These are phyloP conservation scores for Ceratobasidium sp. DNA, from an alignment of 1,284 basidiomycete genomes.

Conservation along the genomic window DNA sequence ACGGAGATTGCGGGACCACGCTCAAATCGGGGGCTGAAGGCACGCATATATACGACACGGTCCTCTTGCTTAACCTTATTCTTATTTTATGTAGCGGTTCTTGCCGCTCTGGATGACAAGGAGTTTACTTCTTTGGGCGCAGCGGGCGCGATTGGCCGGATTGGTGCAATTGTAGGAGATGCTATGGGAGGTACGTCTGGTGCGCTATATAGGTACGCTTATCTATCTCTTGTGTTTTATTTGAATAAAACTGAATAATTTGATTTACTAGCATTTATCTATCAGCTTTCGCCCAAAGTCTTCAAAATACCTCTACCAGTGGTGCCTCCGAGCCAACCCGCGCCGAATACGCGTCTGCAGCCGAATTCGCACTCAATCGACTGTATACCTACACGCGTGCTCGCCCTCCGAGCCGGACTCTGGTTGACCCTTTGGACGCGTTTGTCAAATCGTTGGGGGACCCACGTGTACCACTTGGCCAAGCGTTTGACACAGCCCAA, in stretches of 20 bases:
- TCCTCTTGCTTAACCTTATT: background rate
- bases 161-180: constrained; percentile 82
- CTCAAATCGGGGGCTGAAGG: constrained; percentile 76
- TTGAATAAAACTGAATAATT: background rate
- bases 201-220: constrained; percentile 84
- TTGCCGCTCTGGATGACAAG: constrained; percentile 54
- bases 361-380: constrained; percentile 70
- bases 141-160: constrained; percentile 47
- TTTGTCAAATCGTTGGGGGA: constrained; percentile 67
- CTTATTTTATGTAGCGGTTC: constrained; percentile 48
- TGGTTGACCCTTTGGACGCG: constrained; percentile 90
- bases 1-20: constrained; percentile 79
- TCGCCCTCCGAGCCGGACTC: constrained; percentile 87
- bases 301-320: constrained; percentile 59
- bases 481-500: constrained; percentile 71
- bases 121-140: constrained; percentile 8
- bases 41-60: constrained; percentile 46
- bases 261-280: constrained; percentile 85
- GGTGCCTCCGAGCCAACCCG: constrained; percentile 48
- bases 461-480: constrained; percentile 53
- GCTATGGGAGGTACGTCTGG: constrained; percentile 94
- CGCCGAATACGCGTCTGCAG: constrained; percentile 54
- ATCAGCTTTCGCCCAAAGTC: constrained; percentile 82
- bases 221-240: background rate
- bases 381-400: constrained; percentile 91